phyloP scores from a whole-genome alignment of 495 filamentous ascomycete genomes.

The Aspergillus carlsbadensis region DNA sequence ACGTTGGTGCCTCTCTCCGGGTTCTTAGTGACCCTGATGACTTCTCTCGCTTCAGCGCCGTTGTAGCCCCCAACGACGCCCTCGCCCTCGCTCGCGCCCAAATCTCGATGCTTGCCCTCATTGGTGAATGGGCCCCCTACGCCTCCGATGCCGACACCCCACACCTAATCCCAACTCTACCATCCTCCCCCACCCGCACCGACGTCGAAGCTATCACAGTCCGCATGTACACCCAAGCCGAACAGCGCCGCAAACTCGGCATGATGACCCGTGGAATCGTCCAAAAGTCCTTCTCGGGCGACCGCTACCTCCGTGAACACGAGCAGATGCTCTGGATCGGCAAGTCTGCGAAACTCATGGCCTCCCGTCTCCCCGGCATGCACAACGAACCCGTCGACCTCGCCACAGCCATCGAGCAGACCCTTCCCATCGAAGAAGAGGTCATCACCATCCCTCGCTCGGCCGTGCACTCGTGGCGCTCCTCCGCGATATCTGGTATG shows the following conservation, averaged over 20 bases:
- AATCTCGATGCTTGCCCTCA: conserved; percentile 58
- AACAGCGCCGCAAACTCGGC: conserved; percentile 56
- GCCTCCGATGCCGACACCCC: conserved; percentile 45
- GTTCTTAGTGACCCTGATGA: conserved; percentile 62
- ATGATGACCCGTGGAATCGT: conserved; percentile 62
- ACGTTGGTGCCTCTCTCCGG: conserved; percentile 61
- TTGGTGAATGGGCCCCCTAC: conserved; percentile 59
- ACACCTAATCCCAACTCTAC: conserved; percentile 36
- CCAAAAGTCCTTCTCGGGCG: conserved; percentile 58
- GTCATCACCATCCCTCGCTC: conserved; percentile 41
- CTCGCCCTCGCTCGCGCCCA: conserved; percentile 59
- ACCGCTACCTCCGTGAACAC: conserved; percentile 65
- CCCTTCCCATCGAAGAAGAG: conserved; percentile 37
- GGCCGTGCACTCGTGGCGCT: conserved; percentile 41
- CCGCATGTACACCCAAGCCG: conserved; percentile 62
- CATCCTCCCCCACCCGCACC: conserved; percentile 46
- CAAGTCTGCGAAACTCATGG: conserved; percentile 46
- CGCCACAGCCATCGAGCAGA: conserved; percentile 28
- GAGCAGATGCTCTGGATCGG: conserved; percentile 70
- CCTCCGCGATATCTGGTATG: conserved; percentile 37
- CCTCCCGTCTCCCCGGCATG: conserved; percentile 27
- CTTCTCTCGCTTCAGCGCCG: conserved; percentile 57
- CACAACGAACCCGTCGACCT: conserved; percentile 29
- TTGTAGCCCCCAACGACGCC: conserved; percentile 64
- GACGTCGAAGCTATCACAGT: conserved; percentile 55